Evolutionary conservation across 2,329 filamentous ascomycete species (phyloP).

Genomic region (Neurospora crassa): DNA sequence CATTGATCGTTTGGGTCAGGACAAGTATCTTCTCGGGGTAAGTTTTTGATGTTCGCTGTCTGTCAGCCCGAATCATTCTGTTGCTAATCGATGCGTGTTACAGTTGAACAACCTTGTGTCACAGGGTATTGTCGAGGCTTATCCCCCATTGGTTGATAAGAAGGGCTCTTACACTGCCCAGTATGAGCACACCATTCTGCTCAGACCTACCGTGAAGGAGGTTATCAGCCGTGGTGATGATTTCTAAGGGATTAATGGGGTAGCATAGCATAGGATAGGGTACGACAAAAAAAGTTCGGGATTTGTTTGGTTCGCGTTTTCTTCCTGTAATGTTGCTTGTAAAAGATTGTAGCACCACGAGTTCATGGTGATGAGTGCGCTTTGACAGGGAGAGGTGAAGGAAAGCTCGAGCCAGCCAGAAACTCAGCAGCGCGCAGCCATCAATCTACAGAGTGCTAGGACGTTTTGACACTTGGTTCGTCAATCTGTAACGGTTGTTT

Average conservation of each 20-base stretch:
- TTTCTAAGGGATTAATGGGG: slow-evolving; percentile 50
- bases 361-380: background rate
- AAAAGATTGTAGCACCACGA: background rate
- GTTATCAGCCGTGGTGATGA: slow-evolving; percentile 80
- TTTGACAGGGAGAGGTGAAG: background rate
- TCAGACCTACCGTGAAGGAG: slow-evolving; percentile 75
- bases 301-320: background rate
- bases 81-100: slow-evolving; percentile 16
- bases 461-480: background rate
- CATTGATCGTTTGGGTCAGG: slow-evolving; percentile 83
- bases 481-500: background rate
- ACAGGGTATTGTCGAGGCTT: slow-evolving; percentile 77
- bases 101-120: slow-evolving; percentile 80
- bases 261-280: background rate
- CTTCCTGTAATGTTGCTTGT: background rate
- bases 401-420: background rate
- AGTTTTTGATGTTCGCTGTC: slow-evolving; percentile 22
- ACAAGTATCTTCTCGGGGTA: slow-evolving; percentile 87
- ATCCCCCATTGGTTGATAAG: slow-evolving; percentile 81
- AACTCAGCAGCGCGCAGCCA: background rate
- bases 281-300: background rate
- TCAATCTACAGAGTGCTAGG: background rate
- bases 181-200: slow-evolving; percentile 78
- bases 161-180: slow-evolving; percentile 94
- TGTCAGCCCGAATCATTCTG: background rate